These are phyloP conservation scores for Aristolochia contorta DNA, from an alignment of 164 flowering plant species.

Conservation along the genomic window DNA sequence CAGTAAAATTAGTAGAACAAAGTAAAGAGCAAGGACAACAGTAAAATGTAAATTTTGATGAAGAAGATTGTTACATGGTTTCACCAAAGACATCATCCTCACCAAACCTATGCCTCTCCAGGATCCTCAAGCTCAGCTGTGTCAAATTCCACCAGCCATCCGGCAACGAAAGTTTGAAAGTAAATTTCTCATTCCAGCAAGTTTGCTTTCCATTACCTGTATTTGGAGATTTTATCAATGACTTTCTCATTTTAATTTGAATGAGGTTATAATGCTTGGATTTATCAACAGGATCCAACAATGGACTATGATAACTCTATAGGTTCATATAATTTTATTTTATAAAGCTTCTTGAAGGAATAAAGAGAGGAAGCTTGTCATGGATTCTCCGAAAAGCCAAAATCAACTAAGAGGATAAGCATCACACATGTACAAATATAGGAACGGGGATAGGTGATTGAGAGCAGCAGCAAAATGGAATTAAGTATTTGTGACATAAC, in stretches of 20 bases:
- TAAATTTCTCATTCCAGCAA: slow-evolving; percentile 66
- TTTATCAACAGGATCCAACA: background rate
- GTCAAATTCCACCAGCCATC: slow-evolving; percentile 26
- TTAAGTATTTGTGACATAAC: too few species aligned
- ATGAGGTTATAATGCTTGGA: background rate
- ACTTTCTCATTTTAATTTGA: background rate
- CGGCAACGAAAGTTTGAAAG: slow-evolving; percentile 27
- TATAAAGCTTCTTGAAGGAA: too few species aligned
- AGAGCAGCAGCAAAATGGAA: too few species aligned
- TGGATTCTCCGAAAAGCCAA: too few species aligned
- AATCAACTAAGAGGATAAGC: too few species aligned
- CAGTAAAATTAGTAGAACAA: background rate
- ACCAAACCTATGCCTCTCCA: slow-evolving; percentile 31
- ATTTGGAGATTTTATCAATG: background rate
- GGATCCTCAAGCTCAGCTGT: slow-evolving; percentile 50
- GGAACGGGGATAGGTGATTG: too few species aligned
- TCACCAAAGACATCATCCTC: slow-evolving; percentile 58
- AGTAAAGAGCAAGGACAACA: background rate
- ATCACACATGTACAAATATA: too few species aligned
- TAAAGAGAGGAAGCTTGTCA: too few species aligned
- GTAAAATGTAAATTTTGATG: background rate
- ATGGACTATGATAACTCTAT: too few species aligned
- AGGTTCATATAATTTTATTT: too few species aligned
- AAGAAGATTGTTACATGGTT: slow-evolving; percentile 31
- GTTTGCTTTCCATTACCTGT: slow-evolving; percentile 44